Evolutionary conservation across 441 rosid species (phyloP), one percentile per base, ranked within the genome.

Genomic region (Dalechampia spathulata): DNA sequence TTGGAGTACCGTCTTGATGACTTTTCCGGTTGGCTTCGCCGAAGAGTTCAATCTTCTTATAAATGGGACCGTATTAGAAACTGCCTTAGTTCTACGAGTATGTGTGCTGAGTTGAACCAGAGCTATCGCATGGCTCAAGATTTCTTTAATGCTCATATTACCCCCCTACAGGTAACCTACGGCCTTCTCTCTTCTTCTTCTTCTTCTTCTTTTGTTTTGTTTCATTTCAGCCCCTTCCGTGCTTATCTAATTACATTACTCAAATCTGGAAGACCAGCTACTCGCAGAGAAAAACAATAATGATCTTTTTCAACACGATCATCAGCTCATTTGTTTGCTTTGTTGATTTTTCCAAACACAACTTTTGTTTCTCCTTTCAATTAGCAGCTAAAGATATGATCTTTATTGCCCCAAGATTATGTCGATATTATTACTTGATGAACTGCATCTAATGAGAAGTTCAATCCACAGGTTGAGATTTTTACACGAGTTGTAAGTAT

Each of bases 141-240:
- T 74, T 91, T 91, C 80, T 91, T 88, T 59, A 84, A 80, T 49
- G 83, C 94, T 52, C 86, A 50, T 52, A 75, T 88, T 54, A 69
- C 60, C 48, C 96, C 96, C n/a, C 32, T 91, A 40, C 96, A 91
- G 89, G 98, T 84, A n/a, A n/a, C n/a, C n/a, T n/a, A n/a, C n/a
- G 57, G 11, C 7, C 4, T 55, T 22, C 4, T 7, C 8, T 26
- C 14, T 16, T 2, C 42, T 12, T 15, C 12, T 0, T 55, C 19
- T 12, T 49, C 4, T 9, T 14, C 0, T 6, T 13, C 14, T 49
- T 40, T 11, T 25, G 1, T 20, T 10, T n/a, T 17, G 30, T 19
- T 7, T n/a, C 2, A 26, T n/a, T n/a, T n/a, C n/a, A n/a, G n/a
- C n/a, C n/a, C n/a, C n/a, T n/a, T n/a, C n/a, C n/a, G n/a, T n/a